Base-by-base conservation (phyloP, 2,329 filamentous ascomycete species). In the Byssothecium circinans region DNA sequence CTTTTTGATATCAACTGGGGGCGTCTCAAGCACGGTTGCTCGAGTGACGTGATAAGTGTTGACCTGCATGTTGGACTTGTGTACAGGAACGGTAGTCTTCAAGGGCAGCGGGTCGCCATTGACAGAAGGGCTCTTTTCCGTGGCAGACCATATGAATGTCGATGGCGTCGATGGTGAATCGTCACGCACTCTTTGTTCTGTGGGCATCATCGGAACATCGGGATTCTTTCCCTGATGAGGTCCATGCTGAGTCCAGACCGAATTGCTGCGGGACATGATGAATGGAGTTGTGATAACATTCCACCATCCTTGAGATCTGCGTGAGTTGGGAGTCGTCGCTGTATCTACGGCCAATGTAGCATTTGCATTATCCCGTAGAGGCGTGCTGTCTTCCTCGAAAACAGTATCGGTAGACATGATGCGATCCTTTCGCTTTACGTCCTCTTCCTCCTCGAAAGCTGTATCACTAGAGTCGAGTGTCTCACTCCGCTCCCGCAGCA, bases 281-380 rank as follows among this genome's bases (percentile, higher is more conserved):
- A 90, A 90, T 0, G 87, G 87, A 1, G 87, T 88, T 7, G 81
- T 85, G 45, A 91, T 82, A 55, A 88, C 79, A 59, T 89, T 88
- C 87, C 87, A 91, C 87, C 87, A 91, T 17, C 87, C 87, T 50
- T 79, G 78, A 20, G 85, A 86, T 45, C 78, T 78, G 10, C 81
- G 79, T 34, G 75, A 78, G 22, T 80, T 81, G 33, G 80, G 81
- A 5, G 72, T 59, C 17, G 67, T 54, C 14, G 59, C 58, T 2
- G 70, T 71, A 40, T 74, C 68, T 19, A 74, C 57, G 38, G 64
- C 55, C 35, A 72, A 43, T 39, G 77, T 68, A 14, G 56, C 56
- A 15, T 64, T 60, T n/a, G 49, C 57, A 20, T 49, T 57, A 12
- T 60, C 63, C 2, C 56, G 53, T 19, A 70, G 41, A 30, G 70